Evolutionary conservation across 2,329 filamentous ascomycete species (phyloP), one percentile per base, ranked within the genome.

Genomic region (Clarireedia hainanense): DNA sequence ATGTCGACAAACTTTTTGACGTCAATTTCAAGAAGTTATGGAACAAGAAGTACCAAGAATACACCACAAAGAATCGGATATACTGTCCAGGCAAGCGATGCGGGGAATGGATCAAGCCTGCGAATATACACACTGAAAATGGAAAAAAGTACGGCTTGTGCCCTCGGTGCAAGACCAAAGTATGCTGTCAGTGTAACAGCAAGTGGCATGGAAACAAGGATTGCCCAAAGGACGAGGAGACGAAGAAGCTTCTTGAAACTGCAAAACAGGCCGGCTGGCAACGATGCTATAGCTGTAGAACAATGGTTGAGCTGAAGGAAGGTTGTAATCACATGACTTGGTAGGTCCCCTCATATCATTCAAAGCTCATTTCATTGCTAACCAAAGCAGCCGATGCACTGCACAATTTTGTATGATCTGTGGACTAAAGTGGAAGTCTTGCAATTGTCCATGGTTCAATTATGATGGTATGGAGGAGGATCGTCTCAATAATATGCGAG

Each of bases 301-400:
- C 80, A 40, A 78, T 88, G 75, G 86, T 95, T 46, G 88, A 95
- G 69, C 73, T 90, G 50, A 86, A 86, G 63, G 88, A 92, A 69
- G 89, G 89, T 46, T 91, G 87, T 71, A 91, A 92, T 71, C 90
- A 92, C 68, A 92, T 95, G 82, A 90, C 83, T 27, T 95, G 90
- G 85, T 88, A 75, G 72, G 81, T 72, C 42, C n/a, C 42, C n/a
- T 15, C 26, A 6, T n/a, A 14, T 47, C 17, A 20, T 12, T 12
- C 7, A 47, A 49, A 4, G 56, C 36, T 53, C 50, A 14, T 48
- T 37, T n/a, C 39, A 12, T 42, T 17, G 24, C 60, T 65, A 56
- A 64, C 45, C 4, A n/a, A 12, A 53, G 48, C 68, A 84, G 85
- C 69, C 87, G 84, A 55, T 95, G 91, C 66, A 85, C 81, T 53